These are phyloP conservation scores for Agaricales sp. DNA, from an alignment of 1,284 basidiomycete genomes.

Conservation along the genomic window DNA sequence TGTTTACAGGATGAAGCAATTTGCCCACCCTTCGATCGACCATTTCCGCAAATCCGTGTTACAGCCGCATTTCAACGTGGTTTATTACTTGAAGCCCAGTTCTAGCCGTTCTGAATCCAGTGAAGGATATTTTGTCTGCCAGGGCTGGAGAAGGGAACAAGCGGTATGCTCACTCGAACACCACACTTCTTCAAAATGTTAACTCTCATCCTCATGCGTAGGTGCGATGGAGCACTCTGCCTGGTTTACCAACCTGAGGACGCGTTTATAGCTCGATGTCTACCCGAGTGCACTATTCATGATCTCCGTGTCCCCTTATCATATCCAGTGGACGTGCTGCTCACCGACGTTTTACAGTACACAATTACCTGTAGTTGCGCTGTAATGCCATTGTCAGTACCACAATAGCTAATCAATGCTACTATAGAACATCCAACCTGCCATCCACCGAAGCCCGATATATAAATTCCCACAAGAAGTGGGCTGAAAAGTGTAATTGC, in stretches of 20 bases:
- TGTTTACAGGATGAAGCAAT: conserved; percentile 57
- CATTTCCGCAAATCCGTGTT: conserved; percentile 42
- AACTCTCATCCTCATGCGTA: not conserved
- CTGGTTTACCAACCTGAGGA: not conserved
- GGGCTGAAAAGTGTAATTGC: too few relatives aligned
- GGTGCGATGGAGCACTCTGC: not conserved
- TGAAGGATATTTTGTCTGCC: conserved; percentile 71
- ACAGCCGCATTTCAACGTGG: conserved; percentile 45
- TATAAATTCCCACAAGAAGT: too few relatives aligned
- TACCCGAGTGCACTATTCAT: too few relatives aligned
- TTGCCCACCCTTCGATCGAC: conserved; percentile 50
- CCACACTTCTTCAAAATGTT: not conserved
- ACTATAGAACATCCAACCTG: too few relatives aligned
- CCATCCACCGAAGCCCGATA: too few relatives aligned
- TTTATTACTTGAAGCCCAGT: conserved; percentile 53
- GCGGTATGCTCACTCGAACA: not conserved
- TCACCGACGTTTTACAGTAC: too few relatives aligned
- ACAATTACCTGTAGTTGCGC: too few relatives aligned
- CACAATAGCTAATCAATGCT: too few relatives aligned
- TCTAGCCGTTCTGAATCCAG: conserved; percentile 59
- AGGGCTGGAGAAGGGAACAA: conserved; percentile 35
- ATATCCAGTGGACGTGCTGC: too few relatives aligned
- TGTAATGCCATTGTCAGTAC: too few relatives aligned
- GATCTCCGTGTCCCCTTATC: too few relatives aligned
- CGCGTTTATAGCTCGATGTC: too few relatives aligned